Evolutionary conservation across 345 rosid species (phyloP).

Genomic region (Microcos paniculata): DNA sequence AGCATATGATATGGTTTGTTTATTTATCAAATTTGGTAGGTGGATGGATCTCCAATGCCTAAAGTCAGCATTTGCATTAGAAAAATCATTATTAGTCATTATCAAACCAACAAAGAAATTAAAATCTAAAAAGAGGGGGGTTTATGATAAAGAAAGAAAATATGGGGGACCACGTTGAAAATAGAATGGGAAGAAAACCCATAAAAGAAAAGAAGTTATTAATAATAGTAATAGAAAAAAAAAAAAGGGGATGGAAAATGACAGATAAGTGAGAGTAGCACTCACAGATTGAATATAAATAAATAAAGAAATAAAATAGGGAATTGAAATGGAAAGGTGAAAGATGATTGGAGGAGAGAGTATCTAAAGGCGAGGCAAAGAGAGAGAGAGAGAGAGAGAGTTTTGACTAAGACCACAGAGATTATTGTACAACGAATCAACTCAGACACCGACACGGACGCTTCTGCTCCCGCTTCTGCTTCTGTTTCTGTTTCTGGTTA

Average conservation of each 20-base stretch:
- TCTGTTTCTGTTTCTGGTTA: not conserved
- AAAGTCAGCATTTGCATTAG: not conserved
- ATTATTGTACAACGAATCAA: constrained; percentile 7
- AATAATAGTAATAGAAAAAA: too few species aligned
- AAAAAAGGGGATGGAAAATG: constrained; percentile 10
- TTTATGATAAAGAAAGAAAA: not conserved
- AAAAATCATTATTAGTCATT: not conserved
- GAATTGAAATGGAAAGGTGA: not conserved
- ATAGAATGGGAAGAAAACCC: not conserved
- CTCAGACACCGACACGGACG: constrained; percentile 14
- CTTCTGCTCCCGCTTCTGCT: not conserved
- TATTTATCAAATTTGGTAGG: not conserved
- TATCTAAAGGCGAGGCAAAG: not conserved
- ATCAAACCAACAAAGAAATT: not conserved
- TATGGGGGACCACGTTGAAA: not conserved
- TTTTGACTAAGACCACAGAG: not conserved
- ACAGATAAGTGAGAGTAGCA: not conserved
- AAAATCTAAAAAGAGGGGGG: not conserved
- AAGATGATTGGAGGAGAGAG: constrained; percentile 27
- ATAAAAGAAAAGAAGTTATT: not conserved
- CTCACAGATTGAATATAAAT: not conserved
- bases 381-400: not conserved
- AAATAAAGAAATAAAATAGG: not conserved
- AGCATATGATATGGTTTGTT: not conserved
- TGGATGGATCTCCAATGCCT: not conserved